These are phyloP conservation scores for Akanthomyces uredinophilus DNA, from an alignment of 2,329 filamentous ascomycete species.

Conservation along the genomic window DNA sequence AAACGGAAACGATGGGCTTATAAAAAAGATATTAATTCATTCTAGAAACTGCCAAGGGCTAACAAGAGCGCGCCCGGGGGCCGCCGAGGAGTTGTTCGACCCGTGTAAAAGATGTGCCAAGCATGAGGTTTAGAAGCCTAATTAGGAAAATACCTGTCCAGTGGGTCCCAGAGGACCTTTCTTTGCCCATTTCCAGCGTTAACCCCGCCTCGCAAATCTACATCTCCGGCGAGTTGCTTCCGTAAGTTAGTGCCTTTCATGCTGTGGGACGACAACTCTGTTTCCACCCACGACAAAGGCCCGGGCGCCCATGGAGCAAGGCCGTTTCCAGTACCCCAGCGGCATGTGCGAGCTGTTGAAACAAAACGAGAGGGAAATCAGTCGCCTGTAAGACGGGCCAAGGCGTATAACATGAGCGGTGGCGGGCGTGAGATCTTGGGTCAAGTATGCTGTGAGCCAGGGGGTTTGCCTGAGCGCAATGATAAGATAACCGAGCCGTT, in stretches of 20 bases:
- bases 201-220: not conserved
- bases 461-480: too few relatives aligned
- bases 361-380: too few relatives aligned
- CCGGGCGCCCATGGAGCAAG: too few relatives aligned
- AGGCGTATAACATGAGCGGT: too few relatives aligned
- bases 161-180: not conserved
- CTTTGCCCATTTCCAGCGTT: slow-evolving; percentile 1
- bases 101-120: not conserved
- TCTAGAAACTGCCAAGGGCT: not conserved
- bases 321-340: too few relatives aligned
- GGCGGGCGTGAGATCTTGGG: too few relatives aligned
- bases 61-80: not conserved
- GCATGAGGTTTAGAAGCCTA: slow-evolving; percentile 12
- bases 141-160: slow-evolving; percentile 5
- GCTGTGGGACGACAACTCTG: not conserved
- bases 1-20: not conserved
- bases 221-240: not conserved
- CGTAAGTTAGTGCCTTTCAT: not conserved
- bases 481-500: too few relatives aligned
- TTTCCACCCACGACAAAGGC: not conserved
- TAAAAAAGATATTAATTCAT: not conserved
- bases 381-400: too few relatives aligned
- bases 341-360: too few relatives aligned
- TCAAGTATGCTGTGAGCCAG: too few relatives aligned
- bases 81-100: not conserved